Evolutionary conservation across 345 rosid genomes (phyloP), one percentile per base, ranked within the genome.

Genomic region (Eutrema heterophyllum): DNA sequence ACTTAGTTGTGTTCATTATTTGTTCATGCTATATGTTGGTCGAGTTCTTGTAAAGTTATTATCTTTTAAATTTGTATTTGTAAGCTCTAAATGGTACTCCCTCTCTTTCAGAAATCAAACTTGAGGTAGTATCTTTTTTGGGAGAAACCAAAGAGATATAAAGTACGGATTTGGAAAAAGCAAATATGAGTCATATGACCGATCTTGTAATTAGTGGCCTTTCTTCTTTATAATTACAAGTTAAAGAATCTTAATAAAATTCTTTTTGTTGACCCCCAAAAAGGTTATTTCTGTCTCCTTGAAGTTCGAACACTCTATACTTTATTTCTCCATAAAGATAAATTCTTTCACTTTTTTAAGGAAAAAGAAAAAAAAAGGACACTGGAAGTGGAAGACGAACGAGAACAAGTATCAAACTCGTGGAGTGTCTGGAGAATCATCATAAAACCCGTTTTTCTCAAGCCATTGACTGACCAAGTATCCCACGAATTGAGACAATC

Each of bases 401-500:
- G 21, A 33, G 64, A 33, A 43, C 41, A 58, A 32, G 40, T 36
- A 8, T 76, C 61, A 76, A 63, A 41, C 40, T 77, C 12, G 62
- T 14, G 45, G 67, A 32, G 41, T 65, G 40, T 56, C 40, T 6
- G 76, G 30, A n/a, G 40, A 11, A 5, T 77, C 72, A 58, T 77
- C 77, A 36, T 66, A 71, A 66, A 78, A 36, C 14, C 88, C 87
- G 16, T 79, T 72, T 64, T 82, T 70, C 60, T 84, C 82, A 57
- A 86, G 41, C 38, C 89, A 81, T 11, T 79, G 73, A 41, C 70
- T 68, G 4, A 96, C 27, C 27, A 90, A 76, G 55, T 79, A 80
- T 0, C 98, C 98, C 1, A 62, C 76, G 4, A 86, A 30, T 9
- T 82, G 89, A 32, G 96, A 89, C 48, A 76, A 56, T 9, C 93